Conservation (phyloP, 2,329 filamentous ascomycete species). For the Verticillium nubilum region DNA sequence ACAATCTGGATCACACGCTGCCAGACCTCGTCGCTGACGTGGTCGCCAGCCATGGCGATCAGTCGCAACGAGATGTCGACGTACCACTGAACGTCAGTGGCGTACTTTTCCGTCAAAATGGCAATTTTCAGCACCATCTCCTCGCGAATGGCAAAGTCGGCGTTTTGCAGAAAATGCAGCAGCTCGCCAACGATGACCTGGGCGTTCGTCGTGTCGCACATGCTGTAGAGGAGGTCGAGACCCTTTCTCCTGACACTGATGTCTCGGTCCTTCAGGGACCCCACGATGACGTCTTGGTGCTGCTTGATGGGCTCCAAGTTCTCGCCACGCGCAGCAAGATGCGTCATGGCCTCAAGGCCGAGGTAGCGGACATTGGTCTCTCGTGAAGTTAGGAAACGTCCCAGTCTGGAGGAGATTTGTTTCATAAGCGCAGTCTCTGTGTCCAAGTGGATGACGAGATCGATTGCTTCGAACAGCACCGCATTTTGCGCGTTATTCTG, state of each 20-base stretch:
- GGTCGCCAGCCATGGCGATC: conserved; percentile 94
- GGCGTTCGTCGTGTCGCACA: conserved; percentile 96
- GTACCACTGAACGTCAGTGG: conserved; percentile 98
- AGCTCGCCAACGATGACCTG: conserved; percentile 90
- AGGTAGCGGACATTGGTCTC: conserved; percentile 98
- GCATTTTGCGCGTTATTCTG: conserved; percentile 99
- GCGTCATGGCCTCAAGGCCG: conserved; percentile 95
- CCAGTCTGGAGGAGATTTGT: conserved; percentile 84
- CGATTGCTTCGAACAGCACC: conserved; percentile 96
- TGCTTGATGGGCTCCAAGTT: conserved; percentile 97
- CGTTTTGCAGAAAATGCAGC: conserved; percentile 88
- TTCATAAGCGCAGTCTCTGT: conserved; percentile 94
- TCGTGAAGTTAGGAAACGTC: conserved; percentile 92
- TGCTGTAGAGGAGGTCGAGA: conserved; percentile 95
- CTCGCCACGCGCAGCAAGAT: conserved; percentile 88
- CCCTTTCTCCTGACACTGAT: conserved; percentile 96
- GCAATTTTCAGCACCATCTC: conserved; percentile 99
- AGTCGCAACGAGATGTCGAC: conserved; percentile 94
- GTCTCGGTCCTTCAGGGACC: conserved; percentile 88
- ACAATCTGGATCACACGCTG: conserved; percentile 98
- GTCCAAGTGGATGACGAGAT: conserved; percentile 94
- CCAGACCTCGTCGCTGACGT: conserved; percentile 99
- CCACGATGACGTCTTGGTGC: conserved; percentile 93
- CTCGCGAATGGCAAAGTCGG: conserved; percentile 95
- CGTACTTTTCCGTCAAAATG: conserved; percentile 97